Base-by-base conservation (phyloP, 495 filamentous ascomycete species). In the Usnea hakonensis region DNA sequence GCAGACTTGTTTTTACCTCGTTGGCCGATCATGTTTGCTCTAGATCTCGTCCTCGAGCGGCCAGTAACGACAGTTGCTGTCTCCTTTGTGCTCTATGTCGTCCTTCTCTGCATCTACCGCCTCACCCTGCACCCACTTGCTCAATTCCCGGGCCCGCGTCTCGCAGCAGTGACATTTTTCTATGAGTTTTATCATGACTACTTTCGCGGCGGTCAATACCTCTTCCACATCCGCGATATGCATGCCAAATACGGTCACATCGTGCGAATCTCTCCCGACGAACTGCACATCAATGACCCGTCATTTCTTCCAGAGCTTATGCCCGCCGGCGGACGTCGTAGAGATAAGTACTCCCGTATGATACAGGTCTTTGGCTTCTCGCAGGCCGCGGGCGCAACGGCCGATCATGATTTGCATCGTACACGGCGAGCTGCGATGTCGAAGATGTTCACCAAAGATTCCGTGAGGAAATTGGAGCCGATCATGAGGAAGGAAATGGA, bases 391-490 rank as follows among this genome's bases (percentile, higher is more conserved):
- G 62, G 65, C 21, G 64, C 57, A 14, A 72, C 69, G 17, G 61
- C 62, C 19, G 65, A 74, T 48, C 70, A 72, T 55, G 69, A 68
- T 21, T 63, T 73, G 19, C 77, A 75, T 64, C 58, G 67, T 44
- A 62, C 55, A 46, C 55, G 75, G 68, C 66, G 69, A n/a, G 68
- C 66, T 41, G 62, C 75, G 56, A 56, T 75, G 16, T 70, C 68
- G 48, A 68, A 69, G 3, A 72, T 72, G 41, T 73, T 74, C 43
- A 65, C 70, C 40, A 72, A 70, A 50, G 55, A 66, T 19, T 46
- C 58, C 11, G 67, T 73, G 11, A 52, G 23, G 23, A 58, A 43
- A 57, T 62, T 58, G 28, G 50, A 64, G 57, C 64, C 67, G n/a
- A 60, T 69, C 48, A 62, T 72, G 26, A 57, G 54, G 35, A 40